These are phyloP conservation scores for Agaricus bisporus DNA, from an alignment of 768 basidiomycete species.

Conservation along the genomic window DNA sequence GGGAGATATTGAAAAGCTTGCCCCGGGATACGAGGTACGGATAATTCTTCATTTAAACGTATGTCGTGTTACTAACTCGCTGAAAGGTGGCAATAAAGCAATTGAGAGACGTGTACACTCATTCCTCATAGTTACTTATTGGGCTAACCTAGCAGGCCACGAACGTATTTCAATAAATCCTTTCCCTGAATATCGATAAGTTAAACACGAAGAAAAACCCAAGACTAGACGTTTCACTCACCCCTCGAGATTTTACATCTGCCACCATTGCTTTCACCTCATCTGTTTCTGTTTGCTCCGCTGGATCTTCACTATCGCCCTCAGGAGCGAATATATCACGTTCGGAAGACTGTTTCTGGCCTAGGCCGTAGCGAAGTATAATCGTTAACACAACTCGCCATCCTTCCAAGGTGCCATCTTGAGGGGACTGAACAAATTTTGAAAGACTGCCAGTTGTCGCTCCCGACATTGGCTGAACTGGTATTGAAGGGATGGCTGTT, in stretches of 20 bases:
- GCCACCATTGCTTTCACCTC: slow-evolving; percentile 71
- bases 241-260: slow-evolving; percentile 70
- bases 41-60: not conserved
- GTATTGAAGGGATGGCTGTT: slow-evolving; percentile 54
- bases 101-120: slow-evolving; percentile 33
- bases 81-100: slow-evolving; percentile 30
- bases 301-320: slow-evolving; percentile 9
- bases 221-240: slow-evolving; percentile 29
- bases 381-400: slow-evolving; percentile 77
- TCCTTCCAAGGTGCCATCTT: slow-evolving; percentile 48
- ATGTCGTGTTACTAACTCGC: not conserved
- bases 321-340: slow-evolving; percentile 17
- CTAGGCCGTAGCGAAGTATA: slow-evolving; percentile 59
- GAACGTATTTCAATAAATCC: slow-evolving; percentile 70
- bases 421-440: slow-evolving; percentile 10
- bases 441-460: slow-evolving; percentile 2
- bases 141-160: slow-evolving; percentile 50
- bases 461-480: slow-evolving; percentile 25
- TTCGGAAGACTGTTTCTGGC: slow-evolving; percentile 44
- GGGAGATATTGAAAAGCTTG: slow-evolving; percentile 50
- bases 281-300: slow-evolving; percentile 34
- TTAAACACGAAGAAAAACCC: not conserved
- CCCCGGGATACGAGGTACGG: slow-evolving; percentile 61
- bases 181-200: slow-evolving; percentile 41
- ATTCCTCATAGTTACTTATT: slow-evolving; percentile 10